A percentile compares a stretch with the other conserved stretches of the same genome.
phyloP scores from a whole-genome alignment of 257 asterid species.

The Salvia splendens region DNA sequence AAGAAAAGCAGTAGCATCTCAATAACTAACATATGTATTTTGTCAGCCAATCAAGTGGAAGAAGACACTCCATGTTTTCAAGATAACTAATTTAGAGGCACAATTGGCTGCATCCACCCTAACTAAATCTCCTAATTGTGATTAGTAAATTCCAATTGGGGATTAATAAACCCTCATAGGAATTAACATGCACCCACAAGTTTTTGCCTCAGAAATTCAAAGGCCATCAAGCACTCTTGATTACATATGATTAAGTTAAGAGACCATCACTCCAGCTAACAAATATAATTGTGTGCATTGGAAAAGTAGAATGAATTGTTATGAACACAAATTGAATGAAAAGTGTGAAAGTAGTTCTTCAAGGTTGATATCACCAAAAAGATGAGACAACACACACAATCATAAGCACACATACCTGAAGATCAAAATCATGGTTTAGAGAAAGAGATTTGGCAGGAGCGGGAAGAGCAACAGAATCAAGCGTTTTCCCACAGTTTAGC shows the following conservation, averaged over 20 bases:
- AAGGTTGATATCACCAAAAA: not conserved
- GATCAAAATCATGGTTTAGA: constrained; percentile 69
- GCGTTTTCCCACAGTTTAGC: constrained; percentile 72
- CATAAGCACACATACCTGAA: constrained; percentile 57
- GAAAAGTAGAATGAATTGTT: not conserved
- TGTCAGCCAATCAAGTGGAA: not conserved
- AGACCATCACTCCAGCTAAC: not conserved
- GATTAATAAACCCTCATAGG: too few species aligned
- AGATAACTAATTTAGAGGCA: too few species aligned
- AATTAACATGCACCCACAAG: too few species aligned
- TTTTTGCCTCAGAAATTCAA: not conserved
- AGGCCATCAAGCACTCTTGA: not conserved
- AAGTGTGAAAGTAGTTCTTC: not conserved
- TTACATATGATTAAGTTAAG: not conserved
- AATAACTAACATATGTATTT: not conserved
- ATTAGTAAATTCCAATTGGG: too few species aligned
- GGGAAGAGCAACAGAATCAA: constrained; percentile 50
- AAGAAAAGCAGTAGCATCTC: not conserved
- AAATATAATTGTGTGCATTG: not conserved
- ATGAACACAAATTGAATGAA: not conserved
- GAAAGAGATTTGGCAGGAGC: constrained; percentile 64
- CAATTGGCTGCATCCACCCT: too few species aligned
- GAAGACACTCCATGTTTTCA: not conserved
- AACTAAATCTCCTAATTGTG: too few species aligned
- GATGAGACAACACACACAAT: not conserved